These are phyloP conservation scores for Paradendryphiella salina DNA, from an alignment of 2,329 filamentous ascomycete species.

Conservation along the genomic window DNA sequence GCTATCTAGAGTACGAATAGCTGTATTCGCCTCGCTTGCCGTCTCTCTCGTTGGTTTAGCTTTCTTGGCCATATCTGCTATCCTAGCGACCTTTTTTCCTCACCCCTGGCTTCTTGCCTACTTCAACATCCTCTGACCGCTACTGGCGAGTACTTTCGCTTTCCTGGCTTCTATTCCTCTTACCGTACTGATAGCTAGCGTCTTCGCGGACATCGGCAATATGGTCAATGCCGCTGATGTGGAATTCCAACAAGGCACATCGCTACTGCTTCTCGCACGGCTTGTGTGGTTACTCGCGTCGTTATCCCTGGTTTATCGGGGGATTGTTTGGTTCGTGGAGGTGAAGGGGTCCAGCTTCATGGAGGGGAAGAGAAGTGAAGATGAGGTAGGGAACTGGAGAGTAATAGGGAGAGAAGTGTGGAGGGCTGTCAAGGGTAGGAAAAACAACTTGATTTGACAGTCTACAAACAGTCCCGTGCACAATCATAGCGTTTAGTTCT, in stretches of 20 bases:
- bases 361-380: slow-evolving; percentile 19
- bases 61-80: slow-evolving; percentile 12
- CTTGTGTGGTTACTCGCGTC: slow-evolving; percentile 17
- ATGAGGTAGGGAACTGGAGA: slow-evolving; percentile 32
- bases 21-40: slow-evolving; percentile 25
- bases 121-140: slow-evolving; percentile 20
- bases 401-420: slow-evolving; percentile 19
- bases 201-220: slow-evolving; percentile 4
- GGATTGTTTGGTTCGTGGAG: slow-evolving; percentile 34
- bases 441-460: background rate
- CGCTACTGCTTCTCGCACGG: slow-evolving; percentile 26
- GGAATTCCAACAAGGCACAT: slow-evolving; percentile 12
- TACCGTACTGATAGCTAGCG: slow-evolving; percentile 13
- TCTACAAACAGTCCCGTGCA: too few species aligned
- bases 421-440: slow-evolving; percentile 21
- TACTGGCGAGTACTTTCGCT: slow-evolving; percentile 10
- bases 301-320: slow-evolving; percentile 25
- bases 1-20: slow-evolving; percentile 10
- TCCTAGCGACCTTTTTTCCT: slow-evolving; percentile 28
- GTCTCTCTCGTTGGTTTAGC: slow-evolving; percentile 19
- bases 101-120: slow-evolving; percentile 28
- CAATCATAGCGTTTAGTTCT: too few species aligned
- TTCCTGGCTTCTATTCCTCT: slow-evolving; percentile 24
- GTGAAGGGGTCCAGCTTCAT: slow-evolving; percentile 22
- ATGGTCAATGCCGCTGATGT: slow-evolving; percentile 18